Evolutionary conservation across 2,329 filamentous ascomycete species (phyloP).

Genomic region (Alternaria viburni): DNA sequence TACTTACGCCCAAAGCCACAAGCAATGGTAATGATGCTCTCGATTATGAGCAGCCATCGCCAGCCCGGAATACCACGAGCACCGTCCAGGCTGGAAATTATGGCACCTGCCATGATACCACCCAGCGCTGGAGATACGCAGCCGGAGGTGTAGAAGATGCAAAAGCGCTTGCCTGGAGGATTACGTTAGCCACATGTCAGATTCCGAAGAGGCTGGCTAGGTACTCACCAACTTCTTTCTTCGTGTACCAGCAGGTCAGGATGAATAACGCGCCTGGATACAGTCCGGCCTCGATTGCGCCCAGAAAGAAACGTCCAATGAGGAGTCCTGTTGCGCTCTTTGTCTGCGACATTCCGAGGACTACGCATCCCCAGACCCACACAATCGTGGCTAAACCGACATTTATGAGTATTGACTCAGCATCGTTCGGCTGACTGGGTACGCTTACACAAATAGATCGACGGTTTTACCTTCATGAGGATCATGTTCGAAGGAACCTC

Average conservation of each 20-base stretch:
- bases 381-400: background rate
- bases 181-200: background rate
- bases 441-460: background rate
- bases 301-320: background rate
- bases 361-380: background rate
- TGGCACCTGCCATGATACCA: slow-evolving; percentile 7
- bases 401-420: background rate
- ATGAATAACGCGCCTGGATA: background rate
- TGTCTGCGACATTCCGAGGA: background rate
- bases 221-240: background rate
- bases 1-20: slow-evolving; percentile 1
- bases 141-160: slow-evolving; percentile 6
- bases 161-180: slow-evolving; percentile 8
- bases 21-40: background rate
- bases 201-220: background rate
- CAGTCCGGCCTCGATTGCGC: background rate
- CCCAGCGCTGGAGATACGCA: slow-evolving; percentile 5
- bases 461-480: background rate
- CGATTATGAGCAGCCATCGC: slow-evolving; percentile 3
- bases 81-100: slow-evolving; percentile 7
- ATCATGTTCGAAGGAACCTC: background rate
- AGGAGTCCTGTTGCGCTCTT: background rate
- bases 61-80: slow-evolving; percentile 3
- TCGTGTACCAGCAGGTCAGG: background rate
- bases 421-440: background rate